phyloP scores from a whole-genome alignment of 257 asterid genomes.

The Solanum appendiculatum region DNA sequence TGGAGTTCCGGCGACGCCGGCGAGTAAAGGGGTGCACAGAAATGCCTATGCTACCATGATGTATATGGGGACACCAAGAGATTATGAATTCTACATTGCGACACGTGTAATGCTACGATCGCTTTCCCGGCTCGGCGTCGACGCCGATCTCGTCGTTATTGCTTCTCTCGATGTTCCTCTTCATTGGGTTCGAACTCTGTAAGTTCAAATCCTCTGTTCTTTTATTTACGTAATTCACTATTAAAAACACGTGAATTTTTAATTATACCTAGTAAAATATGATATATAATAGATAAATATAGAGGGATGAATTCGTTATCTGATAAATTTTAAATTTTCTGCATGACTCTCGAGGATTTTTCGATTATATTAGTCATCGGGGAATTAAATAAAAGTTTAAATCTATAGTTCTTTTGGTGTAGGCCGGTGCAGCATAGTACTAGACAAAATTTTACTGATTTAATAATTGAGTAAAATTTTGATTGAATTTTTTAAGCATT shows the following conservation, averaged over 20 bases:
- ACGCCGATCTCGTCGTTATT: slow-evolving; percentile 90
- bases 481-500: neutral
- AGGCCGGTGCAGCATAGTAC: neutral
- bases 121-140: slow-evolving; percentile 36
- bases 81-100: slow-evolving; percentile 83
- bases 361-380: neutral
- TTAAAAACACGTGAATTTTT: neutral
- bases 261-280: neutral
- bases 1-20: neutral
- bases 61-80: slow-evolving; percentile 97
- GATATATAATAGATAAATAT: neutral
- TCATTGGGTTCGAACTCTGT: slow-evolving; percentile 76
- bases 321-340: neutral
- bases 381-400: neutral
- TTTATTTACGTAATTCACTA: neutral
- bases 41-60: slow-evolving; percentile 94
- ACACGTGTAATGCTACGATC: slow-evolving; percentile 84
- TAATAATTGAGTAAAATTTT: neutral
- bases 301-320: neutral
- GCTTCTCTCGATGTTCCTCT: slow-evolving; percentile 89
- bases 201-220: slow-evolving; percentile 8
- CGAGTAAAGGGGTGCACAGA: slow-evolving; percentile 12
- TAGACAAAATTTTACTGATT: neutral
- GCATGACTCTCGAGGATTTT: neutral
- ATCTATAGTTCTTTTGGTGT: neutral